A percentile compares a stretch with the other conserved stretches of the same genome.
phyloP scores from a whole-genome alignment of 2,329 filamentous ascomycete genomes.

The Diplodia corticola region DNA sequence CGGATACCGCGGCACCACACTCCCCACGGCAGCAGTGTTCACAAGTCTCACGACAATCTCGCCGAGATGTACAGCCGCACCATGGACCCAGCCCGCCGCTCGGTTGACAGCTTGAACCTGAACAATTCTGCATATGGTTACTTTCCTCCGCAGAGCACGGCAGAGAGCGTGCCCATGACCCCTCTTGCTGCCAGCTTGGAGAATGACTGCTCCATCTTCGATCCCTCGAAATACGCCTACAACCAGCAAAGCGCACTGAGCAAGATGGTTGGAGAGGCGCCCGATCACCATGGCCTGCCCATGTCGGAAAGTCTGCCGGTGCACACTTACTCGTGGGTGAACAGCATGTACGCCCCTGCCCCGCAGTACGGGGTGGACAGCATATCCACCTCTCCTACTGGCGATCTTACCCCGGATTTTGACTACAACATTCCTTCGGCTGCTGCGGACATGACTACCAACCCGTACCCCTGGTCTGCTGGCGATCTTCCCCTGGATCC shows the following conservation, averaged over 20 bases:
- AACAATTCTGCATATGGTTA: conserved; percentile 9
- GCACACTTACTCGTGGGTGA: conserved; percentile 31
- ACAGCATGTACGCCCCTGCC: conserved; percentile 27
- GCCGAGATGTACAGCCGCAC: conserved; percentile 36
- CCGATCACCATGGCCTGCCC: conserved; percentile 31
- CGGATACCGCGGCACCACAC: conserved; percentile 55
- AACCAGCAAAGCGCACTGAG: conserved; percentile 27
- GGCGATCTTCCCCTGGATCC: conserved; percentile 43
- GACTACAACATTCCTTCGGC: conserved; percentile 40
- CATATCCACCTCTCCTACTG: conserved; percentile 42
- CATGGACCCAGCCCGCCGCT: conserved; percentile 31
- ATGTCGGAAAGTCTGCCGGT: conserved; percentile 33
- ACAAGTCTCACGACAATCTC: conserved; percentile 39
- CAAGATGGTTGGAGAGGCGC: conserved; percentile 30
- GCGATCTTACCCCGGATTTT: conserved; percentile 38
- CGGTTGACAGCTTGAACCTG: conserved; percentile 26
- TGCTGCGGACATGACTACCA: conserved; percentile 25
- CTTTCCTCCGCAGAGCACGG: conserved; percentile 13
- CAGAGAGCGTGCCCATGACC: conserved; percentile 31
- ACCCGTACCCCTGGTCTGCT: conserved; percentile 40
- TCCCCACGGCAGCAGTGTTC: conserved; percentile 34
- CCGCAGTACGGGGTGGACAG: conserved; percentile 38
- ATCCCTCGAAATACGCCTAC: conserved; percentile 35
- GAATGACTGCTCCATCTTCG: conserved; percentile 23
- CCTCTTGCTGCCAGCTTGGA: conserved; percentile 36